Base-by-base conservation (phyloP, 768 basidiomycete species). In the Hygrocybe coccinea region DNA sequence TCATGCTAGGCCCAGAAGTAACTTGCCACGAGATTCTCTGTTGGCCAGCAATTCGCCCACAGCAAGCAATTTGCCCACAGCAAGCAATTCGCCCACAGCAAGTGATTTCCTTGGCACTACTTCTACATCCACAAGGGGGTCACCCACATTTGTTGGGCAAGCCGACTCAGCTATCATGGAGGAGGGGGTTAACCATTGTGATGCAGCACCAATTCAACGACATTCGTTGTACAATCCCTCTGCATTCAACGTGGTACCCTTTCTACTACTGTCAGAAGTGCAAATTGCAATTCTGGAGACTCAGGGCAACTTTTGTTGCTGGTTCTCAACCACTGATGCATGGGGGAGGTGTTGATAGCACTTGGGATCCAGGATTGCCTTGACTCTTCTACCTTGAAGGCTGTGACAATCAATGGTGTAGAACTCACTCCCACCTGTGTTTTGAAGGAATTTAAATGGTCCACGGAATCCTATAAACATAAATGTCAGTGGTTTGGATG, bases 401-500 rank as follows among this genome's bases (percentile, higher is more conserved):
- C 24, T 14, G 22, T 46, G 15, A 46, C 12, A 19, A 3, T 46
- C n/a, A 17, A 46, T 6, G 22, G 45, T 21, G 22, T 46, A 14
- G 24, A 25, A 46, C 24, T n/a, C 22, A 46, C 12, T 12, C 15
- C 45, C 14, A 25, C 15, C 24, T 4, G 21, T 21, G 22, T 46
- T 14, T 14, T 46, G 45, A 46, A 24, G 45, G 45, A 25, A 14
- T 46, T 46, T 46, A 12, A 21, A 14, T 46, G 45, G 45, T 46
- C 45, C 22, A 12, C 24, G n/a, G 45, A 46, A 19, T 46, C 45
- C 2, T 46, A 19, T 21, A 46, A 25, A 46, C 45, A 46, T 21
- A 46, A 46, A 46, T 46, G 45, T 46, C 45, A 46, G 45, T 46
- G 45, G 45, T 46, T 46, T 24, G 22, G 45, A 46, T 46, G 45